These are phyloP conservation scores for Ehretia macrophylla DNA, from an alignment of 257 asterid genomes.

Conservation along the genomic window DNA sequence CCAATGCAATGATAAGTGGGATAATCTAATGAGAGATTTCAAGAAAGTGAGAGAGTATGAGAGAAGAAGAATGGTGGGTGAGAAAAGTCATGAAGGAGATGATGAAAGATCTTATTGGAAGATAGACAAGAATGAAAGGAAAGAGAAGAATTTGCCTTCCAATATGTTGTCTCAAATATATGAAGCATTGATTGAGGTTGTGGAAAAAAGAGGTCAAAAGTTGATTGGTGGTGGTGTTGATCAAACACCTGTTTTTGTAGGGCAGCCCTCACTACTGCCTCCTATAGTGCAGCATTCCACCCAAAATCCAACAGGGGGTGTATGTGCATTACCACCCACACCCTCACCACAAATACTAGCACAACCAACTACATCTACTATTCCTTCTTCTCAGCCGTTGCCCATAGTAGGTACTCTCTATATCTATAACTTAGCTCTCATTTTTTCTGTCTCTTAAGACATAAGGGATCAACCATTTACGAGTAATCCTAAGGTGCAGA, in stretches of 20 bases:
- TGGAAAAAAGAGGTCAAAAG: constrained; percentile 40
- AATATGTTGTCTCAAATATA: constrained; percentile 76
- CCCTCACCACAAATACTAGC: constrained; percentile 14
- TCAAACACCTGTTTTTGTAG: constrained; percentile 3
- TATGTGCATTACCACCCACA: no score
- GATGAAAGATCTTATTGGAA: constrained; percentile 56
- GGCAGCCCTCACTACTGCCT: constrained; percentile 23
- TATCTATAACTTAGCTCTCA: no score
- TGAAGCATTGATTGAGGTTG: constrained; percentile 66
- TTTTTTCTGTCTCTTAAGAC: no score
- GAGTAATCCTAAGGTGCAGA: no score
- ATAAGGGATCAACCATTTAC: no score
- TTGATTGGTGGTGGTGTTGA: constrained; percentile 9
- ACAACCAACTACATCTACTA: constrained; percentile 5
- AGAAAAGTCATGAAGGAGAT: not conserved
- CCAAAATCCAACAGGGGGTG: constrained; percentile 4
- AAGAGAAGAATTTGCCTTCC: constrained; percentile 63
- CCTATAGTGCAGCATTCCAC: constrained; percentile 40
- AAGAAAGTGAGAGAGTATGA: constrained; percentile 80
- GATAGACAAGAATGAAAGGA: constrained; percentile 71
- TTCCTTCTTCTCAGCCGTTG: constrained; percentile 41
- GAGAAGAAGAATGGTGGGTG: constrained; percentile 23
- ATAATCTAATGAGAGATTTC: constrained; percentile 90
- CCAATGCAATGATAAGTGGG: constrained; percentile 97
- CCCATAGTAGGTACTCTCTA: constrained; percentile 60